Conservation (phyloP, 805 yeast genomes). For the Starmerella powellii region DNA sequence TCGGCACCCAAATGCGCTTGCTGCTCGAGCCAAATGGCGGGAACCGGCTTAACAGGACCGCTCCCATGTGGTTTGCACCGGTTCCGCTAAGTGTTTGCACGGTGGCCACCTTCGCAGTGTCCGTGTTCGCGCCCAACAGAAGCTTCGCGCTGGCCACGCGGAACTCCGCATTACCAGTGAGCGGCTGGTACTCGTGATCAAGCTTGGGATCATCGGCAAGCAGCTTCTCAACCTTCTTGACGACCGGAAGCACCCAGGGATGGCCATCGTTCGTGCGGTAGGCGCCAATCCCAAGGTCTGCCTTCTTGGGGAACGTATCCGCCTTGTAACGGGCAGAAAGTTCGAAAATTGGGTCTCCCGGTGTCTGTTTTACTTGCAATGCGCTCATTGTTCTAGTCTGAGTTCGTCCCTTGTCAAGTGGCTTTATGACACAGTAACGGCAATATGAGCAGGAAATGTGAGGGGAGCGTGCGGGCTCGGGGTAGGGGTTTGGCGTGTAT, state of each 20-base stretch:
- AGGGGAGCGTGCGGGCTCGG: too few relatives aligned
- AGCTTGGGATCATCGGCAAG: conserved; percentile 33
- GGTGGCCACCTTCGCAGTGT: conserved; percentile 43
- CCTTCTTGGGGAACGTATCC: conserved; percentile 34
- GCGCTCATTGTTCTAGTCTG: conserved; percentile 9
- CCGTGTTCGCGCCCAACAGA: conserved; percentile 54
- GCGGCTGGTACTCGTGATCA: conserved; percentile 79
- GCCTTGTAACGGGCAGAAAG: conserved; percentile 33
- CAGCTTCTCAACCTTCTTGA: conserved; percentile 46
- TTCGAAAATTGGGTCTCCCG: conserved; percentile 81
- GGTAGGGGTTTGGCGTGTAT: too few relatives aligned
- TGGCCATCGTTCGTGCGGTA: conserved; percentile 77
- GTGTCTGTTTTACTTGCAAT: conserved; percentile 29
- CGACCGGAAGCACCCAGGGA: conserved; percentile 84
- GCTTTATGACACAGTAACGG: too few relatives aligned
- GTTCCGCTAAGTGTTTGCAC: conserved; percentile 78
- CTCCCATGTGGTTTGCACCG: conserved; percentile 84
- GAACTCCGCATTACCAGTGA: conserved; percentile 62
- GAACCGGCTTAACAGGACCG: conserved; percentile 48
- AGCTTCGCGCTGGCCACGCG: conserved; percentile 54
- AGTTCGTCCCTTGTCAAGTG: too few relatives aligned
- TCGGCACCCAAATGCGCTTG: conserved; percentile 52
- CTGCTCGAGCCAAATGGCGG: conserved; percentile 26
- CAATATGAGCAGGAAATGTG: too few relatives aligned
- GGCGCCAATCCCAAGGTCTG: conserved; percentile 76